These are phyloP conservation scores for Primulina huaijiensis DNA, from an alignment of 257 asterid genomes.

Conservation along the genomic window DNA sequence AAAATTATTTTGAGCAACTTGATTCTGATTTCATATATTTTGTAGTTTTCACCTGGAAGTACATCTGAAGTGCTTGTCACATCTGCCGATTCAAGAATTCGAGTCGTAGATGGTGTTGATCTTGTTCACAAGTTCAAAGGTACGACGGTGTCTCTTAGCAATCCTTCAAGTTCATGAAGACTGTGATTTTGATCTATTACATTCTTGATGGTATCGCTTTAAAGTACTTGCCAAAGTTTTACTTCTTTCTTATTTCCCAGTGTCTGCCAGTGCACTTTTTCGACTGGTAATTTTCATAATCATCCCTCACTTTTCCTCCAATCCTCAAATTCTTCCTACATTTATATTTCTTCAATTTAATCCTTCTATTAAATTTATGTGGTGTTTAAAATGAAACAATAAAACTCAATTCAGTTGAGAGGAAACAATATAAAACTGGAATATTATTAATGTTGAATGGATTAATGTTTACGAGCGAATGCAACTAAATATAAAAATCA, in stretches of 20 bases:
- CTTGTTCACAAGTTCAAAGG: conserved; percentile 97
- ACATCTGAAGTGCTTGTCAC: conserved; percentile 86
- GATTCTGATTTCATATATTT: conserved; percentile 10
- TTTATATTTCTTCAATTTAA: not conserved
- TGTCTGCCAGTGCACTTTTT: not conserved
- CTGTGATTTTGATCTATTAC: conserved; percentile 15
- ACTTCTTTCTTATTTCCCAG: not conserved
- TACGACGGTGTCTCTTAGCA: conserved; percentile 20
- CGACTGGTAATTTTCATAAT: not conserved
- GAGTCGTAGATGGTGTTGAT: conserved; percentile 81
- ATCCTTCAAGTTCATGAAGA: not conserved
- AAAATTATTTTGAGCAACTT: conserved; percentile 2
- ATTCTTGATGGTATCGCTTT: not conserved
- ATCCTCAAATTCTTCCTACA: too few relatives aligned
- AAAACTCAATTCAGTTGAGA: too few relatives aligned
- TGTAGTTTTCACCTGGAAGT: conserved; percentile 96
- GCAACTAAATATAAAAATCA: too few relatives aligned
- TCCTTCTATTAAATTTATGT: too few relatives aligned
- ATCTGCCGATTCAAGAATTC: conserved; percentile 91
- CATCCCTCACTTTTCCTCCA: not conserved
- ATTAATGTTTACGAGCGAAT: too few relatives aligned
- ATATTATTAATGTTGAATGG: too few relatives aligned
- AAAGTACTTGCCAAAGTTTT: conserved; percentile 1
- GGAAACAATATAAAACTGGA: too few relatives aligned
- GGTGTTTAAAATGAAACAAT: too few relatives aligned